These are phyloP conservation scores for Tulasnella sp. DNA, from an alignment of 768 basidiomycete species.

Conservation along the genomic window DNA sequence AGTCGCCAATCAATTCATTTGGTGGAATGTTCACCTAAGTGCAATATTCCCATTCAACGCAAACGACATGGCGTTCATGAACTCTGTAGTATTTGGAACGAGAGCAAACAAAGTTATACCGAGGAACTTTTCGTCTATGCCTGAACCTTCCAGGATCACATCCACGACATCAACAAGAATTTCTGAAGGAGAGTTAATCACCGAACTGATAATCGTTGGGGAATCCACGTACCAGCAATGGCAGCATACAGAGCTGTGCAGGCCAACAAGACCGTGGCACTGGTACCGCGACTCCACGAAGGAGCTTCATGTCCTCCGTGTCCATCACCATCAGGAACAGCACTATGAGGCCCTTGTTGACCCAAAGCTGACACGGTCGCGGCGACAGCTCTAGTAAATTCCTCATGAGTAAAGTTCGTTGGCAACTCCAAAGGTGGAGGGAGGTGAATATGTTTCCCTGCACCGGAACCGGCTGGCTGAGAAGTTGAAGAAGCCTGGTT, in stretches of 20 bases:
- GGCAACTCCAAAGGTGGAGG: slow-evolving; percentile 39
- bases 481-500: background rate
- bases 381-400: slow-evolving; percentile 86
- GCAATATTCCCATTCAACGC: slow-evolving; percentile 95
- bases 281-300: slow-evolving; percentile 84
- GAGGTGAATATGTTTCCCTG: slow-evolving; percentile 68
- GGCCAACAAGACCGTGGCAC: slow-evolving; percentile 74
- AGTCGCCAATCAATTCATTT: background rate
- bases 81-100: slow-evolving; percentile 97
- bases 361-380: slow-evolving; percentile 84
- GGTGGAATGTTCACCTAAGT: slow-evolving; percentile 47
- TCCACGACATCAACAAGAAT: slow-evolving; percentile 92
- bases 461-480: slow-evolving; percentile 36
- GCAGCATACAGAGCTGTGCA: slow-evolving; percentile 90
- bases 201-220: background rate
- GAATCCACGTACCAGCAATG: slow-evolving; percentile 84
- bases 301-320: slow-evolving; percentile 89
- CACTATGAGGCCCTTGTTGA: slow-evolving; percentile 33
- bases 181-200: slow-evolving; percentile 36
- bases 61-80: slow-evolving; percentile 99
- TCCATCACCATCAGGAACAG: slow-evolving; percentile 30
- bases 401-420: slow-evolving; percentile 61
- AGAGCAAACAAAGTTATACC: slow-evolving; percentile 94
- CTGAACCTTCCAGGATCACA: slow-evolving; percentile 76
- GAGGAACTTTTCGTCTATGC: slow-evolving; percentile 94